Evolutionary conservation across 768 basidiomycete species (phyloP), one percentile per base, ranked within the genome.

Genomic region (Tephrocybe sp.): DNA sequence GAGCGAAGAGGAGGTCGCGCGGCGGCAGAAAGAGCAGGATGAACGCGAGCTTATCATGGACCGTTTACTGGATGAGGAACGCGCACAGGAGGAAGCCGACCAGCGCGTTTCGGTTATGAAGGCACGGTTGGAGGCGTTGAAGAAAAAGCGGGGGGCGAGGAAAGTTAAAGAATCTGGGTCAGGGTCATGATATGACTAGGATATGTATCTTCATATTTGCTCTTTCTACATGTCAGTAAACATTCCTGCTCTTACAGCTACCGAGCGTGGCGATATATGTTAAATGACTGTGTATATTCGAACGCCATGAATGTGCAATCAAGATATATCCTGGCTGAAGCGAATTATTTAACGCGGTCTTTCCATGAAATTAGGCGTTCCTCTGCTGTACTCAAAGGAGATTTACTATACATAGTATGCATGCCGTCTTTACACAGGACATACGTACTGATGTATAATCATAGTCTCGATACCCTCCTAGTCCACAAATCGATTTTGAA

Each of bases 21-120:
- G 79, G 58, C 68, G 66, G 57, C 65, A 69, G 56, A 85, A 75
- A 64, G 83, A 84, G 58, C 73, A 73, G 60, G 89, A 92, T 19
- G 90, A 92, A 46, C 75, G 80, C 41, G 89, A 92, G 57, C 67
- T 92, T 51, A 92, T 92, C 36, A 88, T 92, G 85, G 90, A 92
- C 66, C 77, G 91, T 47, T 66, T 92, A 39, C 51, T 91, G 64
- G 90, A 92, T 25, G 91, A 93, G 69, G 90, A 93, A 64, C 77
- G 83, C 47, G 86, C 84, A 26, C 91, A 93, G 70, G 91, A 93
- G 62, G 90, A 92, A 62, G 91, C 89, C 5, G 91, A 93, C 62
- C 82, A 83, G 70, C 82, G 81, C 44, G 89, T 91, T 9, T 62
- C 64, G 8, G 57, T 76, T 35, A 75, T 92, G 69, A 91, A 86